Evolutionary conservation across 805 yeast species (phyloP), one percentile per base, ranked within the genome.

Genomic region (Candida pini): DNA sequence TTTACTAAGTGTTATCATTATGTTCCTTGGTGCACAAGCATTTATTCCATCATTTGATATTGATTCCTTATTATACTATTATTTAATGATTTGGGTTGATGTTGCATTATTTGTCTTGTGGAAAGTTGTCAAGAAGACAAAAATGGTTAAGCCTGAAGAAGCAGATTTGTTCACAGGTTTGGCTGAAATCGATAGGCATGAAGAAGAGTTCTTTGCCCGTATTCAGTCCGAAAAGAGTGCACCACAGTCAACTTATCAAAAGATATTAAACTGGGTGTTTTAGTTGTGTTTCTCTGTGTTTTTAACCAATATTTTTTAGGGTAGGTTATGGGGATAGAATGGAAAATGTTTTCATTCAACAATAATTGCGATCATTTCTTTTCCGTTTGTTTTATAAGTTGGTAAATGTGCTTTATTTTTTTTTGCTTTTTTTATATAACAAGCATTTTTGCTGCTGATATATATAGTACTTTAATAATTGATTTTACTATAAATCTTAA

Each of bases 51-150:
- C 61, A 13, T 47, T 68, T 65, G 43, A 40, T 26, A 28, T 48
- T 10, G 45, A 59, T 24, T 46, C 60, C 1, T 65, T 65, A 36
- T 54, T 66, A 39, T 64, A 63, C 33, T 58, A 56, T 20, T 66
- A 64, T 47, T 54, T 66, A 31, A 53, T 65, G 50, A 51, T 64
- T 19, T 66, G 65, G 26, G 53, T 64, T 25, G 63, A 64, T 35
- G 32, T 65, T 25, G 58, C 54, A 10, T 48, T 63, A 16, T 59
- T 46, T 33, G 16, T 58, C 16, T 53, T 55, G n/a, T 66, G 58
- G 56, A 66, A 66, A 45, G 0, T 66, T 8, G 18, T 60, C 39
- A 56, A 49, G 43, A 56, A 61, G 49, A 62, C 70, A 14, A 59
- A 55, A 38, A 54, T 60, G 53, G 49, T 36, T 26, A 48, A 48